Evolutionary conservation across 129 eudicot genomes (phyloP).

Genomic region (Artemisia annua): DNA sequence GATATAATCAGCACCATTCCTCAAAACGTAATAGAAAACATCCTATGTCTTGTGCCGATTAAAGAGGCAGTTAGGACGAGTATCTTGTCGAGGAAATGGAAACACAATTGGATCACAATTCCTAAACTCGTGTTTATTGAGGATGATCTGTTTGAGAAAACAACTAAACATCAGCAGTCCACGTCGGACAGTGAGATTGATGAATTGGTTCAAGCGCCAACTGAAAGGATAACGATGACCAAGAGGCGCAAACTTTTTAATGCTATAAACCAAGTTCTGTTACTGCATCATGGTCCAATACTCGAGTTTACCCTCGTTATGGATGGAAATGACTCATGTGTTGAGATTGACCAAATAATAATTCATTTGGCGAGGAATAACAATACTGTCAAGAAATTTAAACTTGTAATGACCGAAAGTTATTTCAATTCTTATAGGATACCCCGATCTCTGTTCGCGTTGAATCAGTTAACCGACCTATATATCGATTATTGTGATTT

Average conservation of each 20-base stretch:
- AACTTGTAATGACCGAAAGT: not conserved
- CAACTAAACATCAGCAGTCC: not conserved
- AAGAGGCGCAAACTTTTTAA: not conserved
- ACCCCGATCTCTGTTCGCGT: not conserved
- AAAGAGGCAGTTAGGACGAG: conserved; percentile 5
- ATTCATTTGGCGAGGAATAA: not conserved
- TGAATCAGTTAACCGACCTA: not conserved
- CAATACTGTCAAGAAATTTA: conserved; percentile 3
- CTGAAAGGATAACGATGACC: not conserved
- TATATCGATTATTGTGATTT: not conserved
- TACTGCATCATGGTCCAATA: not conserved
- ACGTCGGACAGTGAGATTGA: no score
- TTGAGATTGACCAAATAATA: not conserved
- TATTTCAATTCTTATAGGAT: not conserved
- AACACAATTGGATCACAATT: no score
- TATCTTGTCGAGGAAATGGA: conserved; percentile 1
- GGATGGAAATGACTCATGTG: not conserved
- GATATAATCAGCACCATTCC: conserved; percentile 16
- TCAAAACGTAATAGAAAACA: conserved; percentile 4
- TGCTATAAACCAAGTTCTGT: conserved; percentile 12
- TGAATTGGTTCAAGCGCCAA: no score
- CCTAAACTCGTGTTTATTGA: not conserved
- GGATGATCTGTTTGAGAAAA: not conserved
- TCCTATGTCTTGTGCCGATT: conserved; percentile 5
- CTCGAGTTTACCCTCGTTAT: not conserved